Conservation (phyloP, 2,329 filamentous ascomycete genomes). For the Sphaerulina musiva region DNA sequence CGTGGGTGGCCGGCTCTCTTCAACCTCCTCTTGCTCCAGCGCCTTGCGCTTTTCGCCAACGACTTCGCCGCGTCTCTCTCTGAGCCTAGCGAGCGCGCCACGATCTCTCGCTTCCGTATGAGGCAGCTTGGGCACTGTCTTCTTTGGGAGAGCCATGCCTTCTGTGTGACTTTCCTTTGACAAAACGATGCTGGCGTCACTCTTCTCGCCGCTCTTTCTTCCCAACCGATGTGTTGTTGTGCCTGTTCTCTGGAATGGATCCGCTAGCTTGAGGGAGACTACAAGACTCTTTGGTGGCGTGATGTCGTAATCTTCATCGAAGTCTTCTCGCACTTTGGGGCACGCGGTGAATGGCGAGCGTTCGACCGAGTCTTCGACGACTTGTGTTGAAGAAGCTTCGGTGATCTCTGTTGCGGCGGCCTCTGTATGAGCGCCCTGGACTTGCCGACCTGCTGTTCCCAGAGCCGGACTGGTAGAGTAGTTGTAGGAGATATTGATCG, state of each 20-base stretch:
- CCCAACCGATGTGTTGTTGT: not conserved
- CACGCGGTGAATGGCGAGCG: not conserved
- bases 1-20: not conserved
- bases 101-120: not conserved
- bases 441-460: not conserved
- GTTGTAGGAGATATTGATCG: conserved; percentile 23
- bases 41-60: not conserved
- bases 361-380: conserved; percentile 3
- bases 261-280: no score
- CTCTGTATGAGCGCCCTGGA: not conserved
- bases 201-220: conserved; percentile 1
- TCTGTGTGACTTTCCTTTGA: conserved; percentile 1
- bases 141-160: not conserved
- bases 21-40: not conserved
- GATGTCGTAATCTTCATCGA: not conserved
- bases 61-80: not conserved
- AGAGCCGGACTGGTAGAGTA: conserved; percentile 6
- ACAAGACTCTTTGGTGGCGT: not conserved
- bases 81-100: not conserved
- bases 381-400: not conserved
- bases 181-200: not conserved
- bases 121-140: not conserved
- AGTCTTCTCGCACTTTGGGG: not conserved
- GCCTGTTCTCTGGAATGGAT: not conserved
- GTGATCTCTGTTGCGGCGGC: not conserved